Evolutionary conservation across 176 grass and related monocot genomes (phyloP), one percentile per base, ranked within the genome.

Genomic region (Elaeis guineensis): DNA sequence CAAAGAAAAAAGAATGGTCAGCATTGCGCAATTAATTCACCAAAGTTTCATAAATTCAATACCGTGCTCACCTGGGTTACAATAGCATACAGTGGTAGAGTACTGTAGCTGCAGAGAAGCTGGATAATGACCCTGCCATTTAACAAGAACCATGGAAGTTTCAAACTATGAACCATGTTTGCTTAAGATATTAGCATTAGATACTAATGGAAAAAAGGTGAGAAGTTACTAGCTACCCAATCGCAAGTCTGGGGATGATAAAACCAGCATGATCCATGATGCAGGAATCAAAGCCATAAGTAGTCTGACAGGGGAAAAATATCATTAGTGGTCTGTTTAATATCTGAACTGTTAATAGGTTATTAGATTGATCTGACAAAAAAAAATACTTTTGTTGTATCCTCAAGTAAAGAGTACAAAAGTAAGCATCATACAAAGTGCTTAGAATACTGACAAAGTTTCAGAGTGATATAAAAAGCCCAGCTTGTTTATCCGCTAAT

Each of bases 101-200:
- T 97, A 70, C 81, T 97, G 66, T 97, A 97, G 77, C 92, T 89
- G 72, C 92, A 97, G 19, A 97, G 63, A 49, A 97, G 52, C 61
- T 97, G 87, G 63, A 91, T 78, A 14, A 91, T 58, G 66, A 16
- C 63, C 72, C 92, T 97, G 66, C 53, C 70, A 75, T 24, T 14
- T 56, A 58, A 20, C 28, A 30, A 59, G 49, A 35, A 44, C 17
- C 5, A 59, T 70, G 22, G 0, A 52, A 18, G 56, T 25, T 69
- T 49, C 39, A 57, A 20, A 22, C 28, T 16, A 64, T 17, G 23
- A 18, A 21, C 14, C 25, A 15, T 32, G 14, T 35, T 35, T 35
- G 8, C 9, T 44, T 14, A 44, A 0, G 3, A 2, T 3, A 51
- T 35, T 32, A 57, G 52, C 57, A 4, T 22, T 19, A 44, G 35